Evolutionary conservation across 75 land plant species (phyloP).

Genomic region (Pseudotsuga menziesii): DNA sequence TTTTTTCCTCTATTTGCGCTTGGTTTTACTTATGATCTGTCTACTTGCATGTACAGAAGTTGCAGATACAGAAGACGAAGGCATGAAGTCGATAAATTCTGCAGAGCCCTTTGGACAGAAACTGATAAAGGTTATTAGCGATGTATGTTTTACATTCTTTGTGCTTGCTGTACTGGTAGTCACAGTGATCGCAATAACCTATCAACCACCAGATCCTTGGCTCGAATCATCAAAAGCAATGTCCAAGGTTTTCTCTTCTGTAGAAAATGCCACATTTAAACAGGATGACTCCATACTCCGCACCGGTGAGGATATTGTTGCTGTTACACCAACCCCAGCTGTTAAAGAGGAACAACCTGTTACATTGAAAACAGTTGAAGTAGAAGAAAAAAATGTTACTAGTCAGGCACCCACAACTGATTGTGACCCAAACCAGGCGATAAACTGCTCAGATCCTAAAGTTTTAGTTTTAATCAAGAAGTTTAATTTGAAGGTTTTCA

Average conservation of each 20-base stretch:
- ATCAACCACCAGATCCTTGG: slow-evolving; percentile 98
- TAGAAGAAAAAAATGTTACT: slow-evolving; percentile 5
- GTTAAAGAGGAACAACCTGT: slow-evolving; percentile 10
- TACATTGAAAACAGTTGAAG: not conserved
- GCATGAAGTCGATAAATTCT: not conserved
- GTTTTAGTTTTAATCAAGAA: slow-evolving; percentile 47
- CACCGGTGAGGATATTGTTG: slow-evolving; percentile 70
- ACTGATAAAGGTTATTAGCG: slow-evolving; percentile 44
- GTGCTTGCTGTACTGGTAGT: slow-evolving; percentile 70
- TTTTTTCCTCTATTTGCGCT: no score
- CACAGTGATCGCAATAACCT: slow-evolving; percentile 83
- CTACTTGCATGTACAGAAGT: no score
- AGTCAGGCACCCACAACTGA: slow-evolving; percentile 9
- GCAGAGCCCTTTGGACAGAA: slow-evolving; percentile 56
- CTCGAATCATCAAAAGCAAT: slow-evolving; percentile 58
- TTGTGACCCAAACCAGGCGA: slow-evolving; percentile 12
- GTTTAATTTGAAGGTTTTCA: slow-evolving; percentile 56
- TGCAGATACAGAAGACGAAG: not conserved
- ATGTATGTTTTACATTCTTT: slow-evolving; percentile 80
- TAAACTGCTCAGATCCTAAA: slow-evolving; percentile 79
- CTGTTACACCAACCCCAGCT: slow-evolving; percentile 10
- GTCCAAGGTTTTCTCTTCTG: slow-evolving; percentile 43
- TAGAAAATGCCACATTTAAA: slow-evolving; percentile 66
- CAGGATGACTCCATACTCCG: slow-evolving; percentile 64
- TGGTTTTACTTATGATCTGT: no score